Base-by-base conservation (phyloP, 179 eudicot species). In the Dionaea muscipula region DNA sequence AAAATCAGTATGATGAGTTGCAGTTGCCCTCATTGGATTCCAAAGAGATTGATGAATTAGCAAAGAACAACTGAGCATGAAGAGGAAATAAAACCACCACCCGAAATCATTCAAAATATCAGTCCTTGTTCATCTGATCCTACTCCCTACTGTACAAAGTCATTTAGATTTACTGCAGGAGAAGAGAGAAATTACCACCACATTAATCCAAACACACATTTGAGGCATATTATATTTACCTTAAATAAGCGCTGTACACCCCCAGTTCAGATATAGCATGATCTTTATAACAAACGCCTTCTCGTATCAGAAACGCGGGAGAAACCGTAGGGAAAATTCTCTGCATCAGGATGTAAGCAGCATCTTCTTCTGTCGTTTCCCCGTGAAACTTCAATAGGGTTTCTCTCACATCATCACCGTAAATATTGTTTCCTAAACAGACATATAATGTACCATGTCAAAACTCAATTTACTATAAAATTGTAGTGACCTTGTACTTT, bases 281-380 rank as follows among this genome's bases (percentile, higher is more conserved):
- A 23, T 91, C 94, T 68, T 78, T 78, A 71, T 79, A 75, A 63
- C 77, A 77, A 55, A 67, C 62, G 47, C 98, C 98, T 26, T 82
- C 83, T 37, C 94, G 80, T 72, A 91, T 60, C 40, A 87, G 63
- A 67, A 75, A 71, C 14, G 91, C 72, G 43, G 81, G 85, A 22
- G 81, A 66, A 55, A 67, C 62, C 20, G 76, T 69, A 15, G 98
- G 95, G 56, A 91, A 87, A 63, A 91, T 91, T 69, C 95, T 78
- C 61, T 91, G 98, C 98, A 91, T 91, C 39, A 91, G 94, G 51
- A 91, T 91, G 72, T 84, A 91, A 16, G 98, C 98, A 46, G 94
- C 94, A 51, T 82, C 65, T 63, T 81, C 95, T 55, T 80, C 85
- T 16, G 72, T 57, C 47, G 77, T 78, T 54, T 71, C 88, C 70